Evolutionary conservation across 306 rosid genomes (phyloP).

Genomic region (Bauhinia variegata): DNA sequence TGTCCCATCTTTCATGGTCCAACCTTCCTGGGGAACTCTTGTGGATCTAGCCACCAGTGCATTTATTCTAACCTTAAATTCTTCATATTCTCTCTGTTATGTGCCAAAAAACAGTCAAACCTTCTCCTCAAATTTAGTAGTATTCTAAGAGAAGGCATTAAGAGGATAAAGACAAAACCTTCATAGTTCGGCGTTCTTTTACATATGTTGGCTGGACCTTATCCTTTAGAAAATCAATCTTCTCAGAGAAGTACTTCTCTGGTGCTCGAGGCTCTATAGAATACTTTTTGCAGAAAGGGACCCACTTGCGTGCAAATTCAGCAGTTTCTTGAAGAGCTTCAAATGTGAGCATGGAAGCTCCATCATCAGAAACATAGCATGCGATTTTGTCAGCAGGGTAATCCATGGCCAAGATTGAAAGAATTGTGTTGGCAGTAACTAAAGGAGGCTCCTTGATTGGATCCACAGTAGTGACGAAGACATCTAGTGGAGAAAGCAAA

Average conservation of each 20-base stretch:
- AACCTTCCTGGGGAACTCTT: slow-evolving; percentile 86
- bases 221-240: slow-evolving; percentile 91
- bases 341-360: slow-evolving; percentile 93
- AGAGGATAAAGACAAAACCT: slow-evolving; percentile 53
- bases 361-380: slow-evolving; percentile 95
- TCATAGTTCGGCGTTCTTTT: slow-evolving; percentile 93
- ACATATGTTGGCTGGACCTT: slow-evolving; percentile 89
- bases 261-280: slow-evolving; percentile 89
- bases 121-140: slow-evolving; percentile 7
- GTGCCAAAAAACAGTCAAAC: slow-evolving; percentile 29
- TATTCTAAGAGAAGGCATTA: slow-evolving; percentile 21
- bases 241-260: slow-evolving; percentile 86
- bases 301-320: slow-evolving; percentile 92
- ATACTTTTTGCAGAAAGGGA: slow-evolving; percentile 85
- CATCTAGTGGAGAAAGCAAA: slow-evolving; percentile 76
- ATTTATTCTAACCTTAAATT: slow-evolving; percentile 91
- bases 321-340: slow-evolving; percentile 95
- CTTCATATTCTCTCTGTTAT: slow-evolving; percentile 95
- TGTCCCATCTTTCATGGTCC: slow-evolving; percentile 98
- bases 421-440: slow-evolving; percentile 87
- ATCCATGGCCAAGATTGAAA: slow-evolving; percentile 90
- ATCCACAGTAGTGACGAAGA: slow-evolving; percentile 88
- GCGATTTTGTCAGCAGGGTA: slow-evolving; percentile 86
- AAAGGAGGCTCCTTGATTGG: slow-evolving; percentile 96
- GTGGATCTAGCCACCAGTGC: slow-evolving; percentile 85